These are phyloP conservation scores for Magnusiomyces magnusii DNA, from an alignment of 1,139 yeast species.

Conservation along the genomic window DNA sequence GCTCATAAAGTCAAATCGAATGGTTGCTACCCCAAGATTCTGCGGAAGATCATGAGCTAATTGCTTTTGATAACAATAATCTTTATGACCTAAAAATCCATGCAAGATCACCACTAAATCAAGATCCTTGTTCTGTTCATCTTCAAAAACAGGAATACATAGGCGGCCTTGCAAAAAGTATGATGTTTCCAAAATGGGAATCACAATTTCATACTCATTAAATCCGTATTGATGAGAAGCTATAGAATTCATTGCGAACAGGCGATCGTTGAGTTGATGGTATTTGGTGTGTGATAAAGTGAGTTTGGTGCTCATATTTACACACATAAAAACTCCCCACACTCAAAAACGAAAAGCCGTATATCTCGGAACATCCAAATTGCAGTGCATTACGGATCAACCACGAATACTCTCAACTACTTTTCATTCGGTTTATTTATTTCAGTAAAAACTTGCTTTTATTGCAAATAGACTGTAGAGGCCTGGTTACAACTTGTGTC, in stretches of 20 bases:
- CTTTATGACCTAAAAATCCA: conserved; percentile 17
- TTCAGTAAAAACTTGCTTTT: too few relatives aligned
- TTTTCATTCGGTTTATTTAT: too few relatives aligned
- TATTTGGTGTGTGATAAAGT: not conserved
- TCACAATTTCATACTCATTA: not conserved
- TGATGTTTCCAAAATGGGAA: not conserved
- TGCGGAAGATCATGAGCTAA: conserved; percentile 9
- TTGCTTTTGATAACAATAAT: conserved; percentile 15
- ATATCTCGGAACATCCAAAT: too few relatives aligned
- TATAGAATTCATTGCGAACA: not conserved
- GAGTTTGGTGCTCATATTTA: not conserved
- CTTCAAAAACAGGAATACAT: not conserved
- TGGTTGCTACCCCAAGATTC: conserved; percentile 1
- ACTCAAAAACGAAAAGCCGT: too few relatives aligned
- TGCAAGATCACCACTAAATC: conserved; percentile 12
- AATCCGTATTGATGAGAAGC: not conserved
- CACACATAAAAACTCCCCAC: too few relatives aligned
- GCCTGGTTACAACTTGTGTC: too few relatives aligned
- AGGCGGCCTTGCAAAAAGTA: not conserved
- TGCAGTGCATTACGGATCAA: too few relatives aligned
- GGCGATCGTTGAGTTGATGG: too few relatives aligned
- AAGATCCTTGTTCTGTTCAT: not conserved
- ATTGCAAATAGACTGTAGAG: too few relatives aligned
- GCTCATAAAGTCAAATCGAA: conserved; percentile 14
- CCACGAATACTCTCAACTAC: too few relatives aligned